These are phyloP conservation scores for Lotmaria passim DNA, from an alignment of 208 protist species.

Conservation along the genomic window DNA sequence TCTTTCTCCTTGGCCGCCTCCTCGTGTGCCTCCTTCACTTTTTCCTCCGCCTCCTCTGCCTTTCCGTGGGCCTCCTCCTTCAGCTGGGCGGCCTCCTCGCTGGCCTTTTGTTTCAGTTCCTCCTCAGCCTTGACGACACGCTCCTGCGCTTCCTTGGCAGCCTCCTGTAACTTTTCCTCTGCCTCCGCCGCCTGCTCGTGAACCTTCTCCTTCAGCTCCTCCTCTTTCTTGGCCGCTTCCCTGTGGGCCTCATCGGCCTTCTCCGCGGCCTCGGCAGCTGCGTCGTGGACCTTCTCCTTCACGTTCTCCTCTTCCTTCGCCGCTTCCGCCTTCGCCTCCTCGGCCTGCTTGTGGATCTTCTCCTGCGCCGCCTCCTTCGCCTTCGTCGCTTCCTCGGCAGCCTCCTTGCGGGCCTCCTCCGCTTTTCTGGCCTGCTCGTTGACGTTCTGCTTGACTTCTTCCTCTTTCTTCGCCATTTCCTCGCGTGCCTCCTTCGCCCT, in stretches of 20 bases:
- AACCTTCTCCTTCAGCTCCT: no score
- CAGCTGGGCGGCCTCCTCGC: not conserved
- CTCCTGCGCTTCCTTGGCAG: not conserved
- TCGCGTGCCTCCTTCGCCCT: no score
- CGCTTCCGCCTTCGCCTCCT: not conserved
- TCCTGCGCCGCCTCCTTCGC: no score
- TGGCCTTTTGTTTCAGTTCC: not conserved
- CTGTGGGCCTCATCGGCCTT: not conserved
- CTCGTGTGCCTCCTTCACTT: not conserved
- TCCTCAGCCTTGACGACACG: no score
- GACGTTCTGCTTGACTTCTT: no score
- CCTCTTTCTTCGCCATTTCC: no score
- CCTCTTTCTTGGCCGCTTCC: no score
- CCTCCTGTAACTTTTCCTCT: not conserved
- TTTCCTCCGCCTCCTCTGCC: not conserved
- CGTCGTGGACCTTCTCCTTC: not conserved
- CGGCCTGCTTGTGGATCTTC: no score
- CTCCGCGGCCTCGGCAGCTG: no score
- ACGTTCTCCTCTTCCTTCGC: not conserved
- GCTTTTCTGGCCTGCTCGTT: no score
- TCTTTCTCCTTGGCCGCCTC: not conserved
- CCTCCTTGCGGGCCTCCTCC: no score
- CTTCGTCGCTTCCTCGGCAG: no score
- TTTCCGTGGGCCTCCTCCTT: not conserved
- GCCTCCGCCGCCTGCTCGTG: not conserved